Base-by-base conservation (phyloP, 257 asterid genomes). In the Lantana camara region DNA sequence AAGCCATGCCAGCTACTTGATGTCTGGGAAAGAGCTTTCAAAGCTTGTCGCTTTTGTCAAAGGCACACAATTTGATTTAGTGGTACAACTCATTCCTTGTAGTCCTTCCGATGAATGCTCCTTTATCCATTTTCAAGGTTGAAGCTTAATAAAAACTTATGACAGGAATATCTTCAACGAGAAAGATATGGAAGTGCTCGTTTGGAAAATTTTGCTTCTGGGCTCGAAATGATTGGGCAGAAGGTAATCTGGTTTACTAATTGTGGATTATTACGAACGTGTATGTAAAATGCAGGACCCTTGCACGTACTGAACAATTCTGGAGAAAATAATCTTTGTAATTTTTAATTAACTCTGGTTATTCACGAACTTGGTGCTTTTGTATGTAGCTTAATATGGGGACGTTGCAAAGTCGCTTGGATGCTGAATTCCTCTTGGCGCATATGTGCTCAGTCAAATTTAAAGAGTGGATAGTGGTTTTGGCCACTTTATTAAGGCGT, bases 1-100 rank as follows among this genome's bases (percentile, higher is more conserved):
- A 82, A 88, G 89, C 80, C 98, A 94, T 78, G 99, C 99, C 52
- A 91, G 89, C 85, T 82, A 75, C 79, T 81, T 94, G 80, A 94
- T 94, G 99, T 94, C 98, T 10, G 99, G 96, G 49, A 94, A 90
- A 75, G 99, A 94, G 83, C 98, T 94, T 45, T 82, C 99, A 17
- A 91, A 94, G 85, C 91, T 94, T 57, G 99, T 94, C 51, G 96
- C 99, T 21, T 94, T 94, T 70, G 98, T 90, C 74, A 94, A 94
- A 82, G 98, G 98, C 85, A 88, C 99, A n/a, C 99, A 94, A 70
- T 94, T 94, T 80, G 98, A 94, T 78, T 79, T 94, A 55, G 98
- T 86, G 93, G 99, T 94, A 82, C 70, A 23, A 12, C 35, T 46
- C 42, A 50, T 65, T 67, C 51, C 73, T 47, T 64, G 60, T 57